Evolutionary conservation across 345 rosid species (phyloP).

Genomic region (Populus euphratica): DNA sequence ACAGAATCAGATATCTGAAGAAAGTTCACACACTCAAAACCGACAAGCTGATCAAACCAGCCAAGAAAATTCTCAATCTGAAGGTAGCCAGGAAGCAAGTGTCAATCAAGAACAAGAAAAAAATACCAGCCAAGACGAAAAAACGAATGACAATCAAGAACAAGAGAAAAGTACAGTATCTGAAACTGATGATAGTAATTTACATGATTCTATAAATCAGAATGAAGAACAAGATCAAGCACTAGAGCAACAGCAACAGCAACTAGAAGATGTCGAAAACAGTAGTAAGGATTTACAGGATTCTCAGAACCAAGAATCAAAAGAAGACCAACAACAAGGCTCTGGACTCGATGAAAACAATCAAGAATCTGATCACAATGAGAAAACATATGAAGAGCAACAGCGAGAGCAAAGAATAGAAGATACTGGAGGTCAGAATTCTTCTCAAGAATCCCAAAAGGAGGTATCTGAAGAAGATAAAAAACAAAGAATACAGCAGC

Average conservation of each 20-base stretch:
- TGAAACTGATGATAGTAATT: slow-evolving; percentile 1
- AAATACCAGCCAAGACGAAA: slow-evolving; percentile 4
- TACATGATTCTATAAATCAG: background rate
- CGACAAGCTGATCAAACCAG: slow-evolving; percentile 24
- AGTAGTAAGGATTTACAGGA: background rate
- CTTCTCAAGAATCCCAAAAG: slow-evolving; percentile 28
- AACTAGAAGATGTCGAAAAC: background rate
- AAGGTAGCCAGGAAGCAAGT: slow-evolving; percentile 14
- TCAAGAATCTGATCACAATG: background rate
- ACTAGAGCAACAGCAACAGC: slow-evolving; percentile 3
- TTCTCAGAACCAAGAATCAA: slow-evolving; percentile 4
- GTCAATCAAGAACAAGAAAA: background rate
- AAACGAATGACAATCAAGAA: background rate
- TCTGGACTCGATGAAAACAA: background rate
- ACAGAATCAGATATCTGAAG: slow-evolving; percentile 44
- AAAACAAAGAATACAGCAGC: slow-evolving; percentile 25
- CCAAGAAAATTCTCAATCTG: slow-evolving; percentile 17
- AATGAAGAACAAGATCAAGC: background rate
- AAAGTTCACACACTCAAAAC: slow-evolving; percentile 2
- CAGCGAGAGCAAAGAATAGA: slow-evolving; percentile 23
- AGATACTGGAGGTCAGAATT: slow-evolving; percentile 41
- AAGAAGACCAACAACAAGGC: background rate
- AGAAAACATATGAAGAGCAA: background rate
- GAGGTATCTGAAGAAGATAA: slow-evolving; percentile 24
- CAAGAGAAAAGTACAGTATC: background rate